A percentile compares a stretch with the other conserved stretches of the same genome.
phyloP scores from a whole-genome alignment of 2,329 filamentous ascomycete genomes.

The Talaromyces amestolkiae region DNA sequence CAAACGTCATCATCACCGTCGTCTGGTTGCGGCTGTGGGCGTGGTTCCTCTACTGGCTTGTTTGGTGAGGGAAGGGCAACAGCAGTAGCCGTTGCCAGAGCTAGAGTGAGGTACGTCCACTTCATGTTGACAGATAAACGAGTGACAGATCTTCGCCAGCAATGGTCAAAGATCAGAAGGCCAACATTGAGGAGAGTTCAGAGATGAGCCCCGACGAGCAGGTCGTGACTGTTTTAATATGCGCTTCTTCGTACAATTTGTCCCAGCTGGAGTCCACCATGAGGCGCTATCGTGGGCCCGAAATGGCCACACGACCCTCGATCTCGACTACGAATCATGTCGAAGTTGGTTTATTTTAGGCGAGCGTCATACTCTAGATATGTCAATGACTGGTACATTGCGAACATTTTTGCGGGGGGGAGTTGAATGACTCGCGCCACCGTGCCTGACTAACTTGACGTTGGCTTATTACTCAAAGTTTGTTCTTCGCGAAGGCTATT shows the following conservation, averaged over 20 bases:
- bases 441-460: background rate
- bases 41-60: background rate
- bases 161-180: background rate
- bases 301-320: background rate
- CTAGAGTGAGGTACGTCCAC: background rate
- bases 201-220: background rate
- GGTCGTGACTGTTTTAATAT: background rate
- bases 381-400: background rate
- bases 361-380: background rate
- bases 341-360: background rate
- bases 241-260: background rate
- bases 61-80: background rate
- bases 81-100: background rate
- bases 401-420: background rate
- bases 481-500: background rate
- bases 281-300: background rate
- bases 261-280: background rate
- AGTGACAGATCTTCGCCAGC: background rate
- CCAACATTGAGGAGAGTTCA: background rate
- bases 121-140: conserved; percentile 2
- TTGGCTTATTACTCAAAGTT: background rate
- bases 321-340: background rate
- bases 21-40: background rate
- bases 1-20: background rate
- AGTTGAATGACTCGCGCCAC: background rate